Evolutionary conservation across 768 basidiomycete species (phyloP).

Genomic region (Boletus edulis): DNA sequence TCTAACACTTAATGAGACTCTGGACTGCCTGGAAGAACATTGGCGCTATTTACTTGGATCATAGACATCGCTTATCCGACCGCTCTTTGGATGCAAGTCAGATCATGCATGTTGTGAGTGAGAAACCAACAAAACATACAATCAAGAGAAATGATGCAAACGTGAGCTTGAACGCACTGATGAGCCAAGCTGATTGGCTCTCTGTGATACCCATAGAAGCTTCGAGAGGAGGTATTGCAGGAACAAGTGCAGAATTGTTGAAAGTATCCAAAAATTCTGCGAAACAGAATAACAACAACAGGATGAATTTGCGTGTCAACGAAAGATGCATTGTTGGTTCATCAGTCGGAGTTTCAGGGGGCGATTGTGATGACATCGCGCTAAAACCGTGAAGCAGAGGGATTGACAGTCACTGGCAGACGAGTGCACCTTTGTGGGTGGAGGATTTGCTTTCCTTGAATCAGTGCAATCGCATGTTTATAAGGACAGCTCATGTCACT

Average conservation of each 20-base stretch:
- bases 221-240: slow-evolving; percentile 38
- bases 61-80: slow-evolving; percentile 27
- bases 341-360: not conserved
- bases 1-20: slow-evolving; percentile 34
- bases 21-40: slow-evolving; percentile 23
- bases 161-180: slow-evolving; percentile 45
- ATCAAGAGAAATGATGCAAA: slow-evolving; percentile 41
- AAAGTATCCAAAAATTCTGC: slow-evolving; percentile 45
- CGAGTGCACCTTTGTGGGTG: not conserved
- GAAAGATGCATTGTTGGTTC: slow-evolving; percentile 15
- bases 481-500: too few species aligned
- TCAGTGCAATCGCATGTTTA: not conserved
- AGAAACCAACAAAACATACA: slow-evolving; percentile 7
- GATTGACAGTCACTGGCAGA: not conserved
- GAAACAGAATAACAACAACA: slow-evolving; percentile 39
- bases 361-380: slow-evolving; percentile 8
- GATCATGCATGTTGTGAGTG: slow-evolving; percentile 1
- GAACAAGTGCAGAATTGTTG: slow-evolving; percentile 40
- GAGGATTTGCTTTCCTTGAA: not conserved
- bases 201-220: slow-evolving; percentile 5
- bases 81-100: slow-evolving; percentile 19
- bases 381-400: not conserved
- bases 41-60: slow-evolving; percentile 29
- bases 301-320: slow-evolving; percentile 22
- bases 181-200: slow-evolving; percentile 33